These are phyloP conservation scores for Yarrowia deformans DNA, from an alignment of 805 yeast species.

Conservation along the genomic window DNA sequence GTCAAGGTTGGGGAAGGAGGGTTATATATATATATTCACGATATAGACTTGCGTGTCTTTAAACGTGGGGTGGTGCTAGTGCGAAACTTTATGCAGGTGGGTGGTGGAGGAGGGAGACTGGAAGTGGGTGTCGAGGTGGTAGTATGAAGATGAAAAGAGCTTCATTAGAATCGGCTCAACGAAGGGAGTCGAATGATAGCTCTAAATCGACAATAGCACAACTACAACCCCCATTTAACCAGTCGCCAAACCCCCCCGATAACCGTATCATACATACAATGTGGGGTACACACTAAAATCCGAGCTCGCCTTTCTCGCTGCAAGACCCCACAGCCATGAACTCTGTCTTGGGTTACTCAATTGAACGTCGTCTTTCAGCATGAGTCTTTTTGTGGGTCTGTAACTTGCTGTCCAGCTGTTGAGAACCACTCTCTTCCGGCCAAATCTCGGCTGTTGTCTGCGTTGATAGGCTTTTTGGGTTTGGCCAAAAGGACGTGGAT, in stretches of 20 bases:
- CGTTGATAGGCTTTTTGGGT: conserved; percentile 2
- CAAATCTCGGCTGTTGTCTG: conserved; percentile 6
- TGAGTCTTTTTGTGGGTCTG: not conserved
- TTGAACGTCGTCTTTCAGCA: not conserved
- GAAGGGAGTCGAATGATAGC: too few relatives aligned
- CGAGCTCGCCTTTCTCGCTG: not conserved
- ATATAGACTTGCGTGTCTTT: too few relatives aligned
- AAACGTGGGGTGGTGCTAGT: conserved; percentile 2
- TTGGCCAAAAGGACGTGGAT: not conserved
- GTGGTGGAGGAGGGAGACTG: not conserved
- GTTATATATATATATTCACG: not conserved
- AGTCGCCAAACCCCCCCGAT: too few relatives aligned
- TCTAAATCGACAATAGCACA: too few relatives aligned
- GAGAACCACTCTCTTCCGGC: not conserved
- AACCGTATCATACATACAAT: not conserved
- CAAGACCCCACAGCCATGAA: not conserved
- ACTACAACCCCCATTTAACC: too few relatives aligned
- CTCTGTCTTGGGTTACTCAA: conserved; percentile 15
- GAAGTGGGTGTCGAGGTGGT: too few relatives aligned
- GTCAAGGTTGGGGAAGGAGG: not conserved
- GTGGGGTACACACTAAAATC: not conserved
- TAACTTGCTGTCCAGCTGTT: too few relatives aligned
- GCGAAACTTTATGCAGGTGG: not conserved
- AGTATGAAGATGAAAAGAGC: not conserved
- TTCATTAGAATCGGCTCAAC: not conserved